Evolutionary conservation across 768 basidiomycete genomes (phyloP).

Genomic region (Termitomyces titanicus): DNA sequence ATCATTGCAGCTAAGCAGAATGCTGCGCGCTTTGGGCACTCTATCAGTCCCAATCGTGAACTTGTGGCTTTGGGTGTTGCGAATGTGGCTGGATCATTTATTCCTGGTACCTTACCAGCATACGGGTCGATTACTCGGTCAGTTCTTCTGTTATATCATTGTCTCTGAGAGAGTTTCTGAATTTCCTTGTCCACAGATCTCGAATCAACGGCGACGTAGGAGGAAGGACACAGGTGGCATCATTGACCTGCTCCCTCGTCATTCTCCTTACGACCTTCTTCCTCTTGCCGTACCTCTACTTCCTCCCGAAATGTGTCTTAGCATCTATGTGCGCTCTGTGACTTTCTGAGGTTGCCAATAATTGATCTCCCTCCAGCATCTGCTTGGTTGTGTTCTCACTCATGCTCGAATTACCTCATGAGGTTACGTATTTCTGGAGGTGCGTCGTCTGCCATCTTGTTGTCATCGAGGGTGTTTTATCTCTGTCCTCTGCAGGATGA

Average conservation of each 20-base stretch:
- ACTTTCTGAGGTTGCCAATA: background rate
- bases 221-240: constrained; percentile 85
- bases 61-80: constrained; percentile 88
- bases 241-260: constrained; percentile 68
- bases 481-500: constrained; percentile 47
- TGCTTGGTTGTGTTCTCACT: constrained; percentile 82
- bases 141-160: constrained; percentile 10
- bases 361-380: constrained; percentile 45
- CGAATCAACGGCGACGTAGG: constrained; percentile 91
- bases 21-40: constrained; percentile 77
- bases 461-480: background rate
- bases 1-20: constrained; percentile 96
- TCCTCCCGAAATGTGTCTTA: constrained; percentile 85
- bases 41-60: constrained; percentile 92
- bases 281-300: constrained; percentile 82
- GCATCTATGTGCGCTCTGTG: constrained; percentile 68
- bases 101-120: constrained; percentile 88
- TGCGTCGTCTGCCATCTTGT: constrained; percentile 26
- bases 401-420: constrained; percentile 83
- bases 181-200: constrained; percentile 39
- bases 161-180: constrained; percentile 6
- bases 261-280: constrained; percentile 87
- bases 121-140: constrained; percentile 92
- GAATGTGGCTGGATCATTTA: constrained; percentile 74
- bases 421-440: constrained; percentile 83